Conservation (phyloP, 2,329 filamentous ascomycete species). For the Neonectria ditissima region DNA sequence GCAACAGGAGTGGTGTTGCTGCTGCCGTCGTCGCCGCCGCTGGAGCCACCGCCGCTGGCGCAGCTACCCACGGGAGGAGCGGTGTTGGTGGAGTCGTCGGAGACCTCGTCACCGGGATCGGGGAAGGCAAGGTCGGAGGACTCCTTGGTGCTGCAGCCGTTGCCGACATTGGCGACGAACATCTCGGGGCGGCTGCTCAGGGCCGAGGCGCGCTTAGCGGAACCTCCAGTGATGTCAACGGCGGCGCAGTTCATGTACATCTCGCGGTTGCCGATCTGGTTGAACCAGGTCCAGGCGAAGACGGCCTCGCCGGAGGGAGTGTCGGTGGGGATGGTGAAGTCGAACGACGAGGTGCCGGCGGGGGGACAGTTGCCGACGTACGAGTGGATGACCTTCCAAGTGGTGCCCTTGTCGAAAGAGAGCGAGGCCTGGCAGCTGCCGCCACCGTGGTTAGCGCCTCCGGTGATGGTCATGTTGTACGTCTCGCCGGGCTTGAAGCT, state of each 20-base stretch:
- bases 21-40: constrained; percentile 23
- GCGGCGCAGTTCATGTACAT: constrained; percentile 90
- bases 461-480: constrained; percentile 73
- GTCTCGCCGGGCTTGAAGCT: constrained; percentile 71
- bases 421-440: constrained; percentile 83
- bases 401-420: constrained; percentile 77
- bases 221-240: constrained; percentile 67
- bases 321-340: constrained; percentile 75
- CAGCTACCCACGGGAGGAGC: constrained; percentile 53
- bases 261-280: constrained; percentile 80
- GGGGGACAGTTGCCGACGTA: constrained; percentile 67
- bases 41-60: constrained; percentile 44
- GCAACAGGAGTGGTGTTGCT: constrained; percentile 27
- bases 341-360: constrained; percentile 61
- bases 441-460: constrained; percentile 73
- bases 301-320: constrained; percentile 72
- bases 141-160: constrained; percentile 69
- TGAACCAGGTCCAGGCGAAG: constrained; percentile 84
- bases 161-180: constrained; percentile 77
- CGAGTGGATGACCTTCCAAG: constrained; percentile 75
- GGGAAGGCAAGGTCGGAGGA: constrained; percentile 73
- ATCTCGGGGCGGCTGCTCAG: constrained; percentile 72
- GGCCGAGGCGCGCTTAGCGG: constrained; percentile 49
- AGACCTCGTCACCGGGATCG: constrained; percentile 69
- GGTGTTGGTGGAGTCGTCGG: constrained; percentile 51